Evolutionary conservation across 495 filamentous ascomycete species (phyloP).

Genomic region (Cercophora sp.): DNA sequence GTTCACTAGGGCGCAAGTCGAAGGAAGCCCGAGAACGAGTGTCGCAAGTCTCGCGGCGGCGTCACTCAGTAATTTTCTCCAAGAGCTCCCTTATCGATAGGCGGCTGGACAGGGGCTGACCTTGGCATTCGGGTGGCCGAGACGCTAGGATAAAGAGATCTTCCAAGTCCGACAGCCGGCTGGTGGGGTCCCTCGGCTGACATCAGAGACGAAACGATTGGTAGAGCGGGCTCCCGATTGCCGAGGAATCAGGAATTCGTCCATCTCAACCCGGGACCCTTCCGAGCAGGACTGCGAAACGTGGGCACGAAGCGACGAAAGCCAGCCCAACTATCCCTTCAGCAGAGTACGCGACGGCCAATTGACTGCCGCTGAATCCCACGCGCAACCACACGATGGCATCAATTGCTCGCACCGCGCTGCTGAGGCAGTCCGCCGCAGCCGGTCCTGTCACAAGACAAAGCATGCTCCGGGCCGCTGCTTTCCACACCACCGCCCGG

Average conservation of each 20-base stretch:
- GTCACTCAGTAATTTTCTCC: background rate
- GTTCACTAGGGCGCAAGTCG: no score
- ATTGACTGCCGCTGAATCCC: conserved; percentile 20
- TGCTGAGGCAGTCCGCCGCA: conserved; percentile 48
- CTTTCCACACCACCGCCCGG: conserved; percentile 69
- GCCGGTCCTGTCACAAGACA: conserved; percentile 22
- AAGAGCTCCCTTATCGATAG: background rate
- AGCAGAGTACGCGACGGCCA: conserved; percentile 12
- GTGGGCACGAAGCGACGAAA: background rate
- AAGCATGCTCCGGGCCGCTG: conserved; percentile 42
- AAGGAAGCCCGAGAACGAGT: no score
- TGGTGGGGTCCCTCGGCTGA: conserved; percentile 21
- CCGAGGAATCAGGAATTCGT: conserved; percentile 28
- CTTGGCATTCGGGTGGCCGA: background rate
- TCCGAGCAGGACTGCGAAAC: background rate
- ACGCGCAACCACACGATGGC: conserved; percentile 39
- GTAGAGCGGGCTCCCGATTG: conserved; percentile 25
- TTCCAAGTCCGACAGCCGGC: conserved; percentile 9
- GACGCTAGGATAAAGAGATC: background rate
- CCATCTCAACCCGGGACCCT: conserved; percentile 10
- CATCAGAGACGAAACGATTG: conserved; percentile 26
- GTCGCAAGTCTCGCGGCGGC: no score
- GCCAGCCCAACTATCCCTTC: conserved; percentile 5
- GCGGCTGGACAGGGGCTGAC: background rate
- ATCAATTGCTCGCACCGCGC: conserved; percentile 50